Evolutionary conservation across 2,329 filamentous ascomycete species (phyloP), one percentile per base, ranked within the genome.

Genomic region (Trichoderma hamatum): DNA sequence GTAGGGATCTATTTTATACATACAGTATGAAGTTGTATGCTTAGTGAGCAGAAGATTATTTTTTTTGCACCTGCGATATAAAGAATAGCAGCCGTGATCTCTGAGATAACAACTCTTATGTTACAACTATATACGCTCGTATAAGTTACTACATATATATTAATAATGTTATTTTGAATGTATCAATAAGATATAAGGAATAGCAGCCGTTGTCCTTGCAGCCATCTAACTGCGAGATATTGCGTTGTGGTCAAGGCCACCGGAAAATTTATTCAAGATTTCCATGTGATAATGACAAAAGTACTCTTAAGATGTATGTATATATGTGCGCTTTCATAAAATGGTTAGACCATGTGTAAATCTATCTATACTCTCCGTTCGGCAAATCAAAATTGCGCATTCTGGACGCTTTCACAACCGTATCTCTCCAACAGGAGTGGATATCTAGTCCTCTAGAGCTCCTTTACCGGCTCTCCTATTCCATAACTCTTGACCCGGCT

Each of bases 401-500:
- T 19, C 7, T 39, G 36, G 14, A 39, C 4, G 36, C 36, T 39
- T 19, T 6, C 16, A 39, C 36, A 16, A 39, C 16, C 14, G 14
- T 19, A 39, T 39, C 36, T 39, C 36, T 39, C 19, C 5, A 5
- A 19, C 36, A 39, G 16, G 36, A 10, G 39, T 43, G 39, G 39
- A n/a, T 43, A 43, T 13, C 28, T 46, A 67, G 54, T 28, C 26
- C 24, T 39, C 10, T 7, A 43, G 36, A 58, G 9, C 30, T 30
- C 46, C 14, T 46, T 19, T 3, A 10, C 30, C 28, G 52, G 21
- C 28, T 30, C 30, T n/a, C 51, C 62, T 81, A 80, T 74, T 0
- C 87, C 87, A 72, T 89, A 90, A 72, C 87, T 89, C 78, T 82
- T 86, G 4, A 92, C 89, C 14, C 89, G 82, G 75, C 89, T 91